Conservation (phyloP, 495 filamentous ascomycete genomes). For the Podospora pseudopauciseta region DNA sequence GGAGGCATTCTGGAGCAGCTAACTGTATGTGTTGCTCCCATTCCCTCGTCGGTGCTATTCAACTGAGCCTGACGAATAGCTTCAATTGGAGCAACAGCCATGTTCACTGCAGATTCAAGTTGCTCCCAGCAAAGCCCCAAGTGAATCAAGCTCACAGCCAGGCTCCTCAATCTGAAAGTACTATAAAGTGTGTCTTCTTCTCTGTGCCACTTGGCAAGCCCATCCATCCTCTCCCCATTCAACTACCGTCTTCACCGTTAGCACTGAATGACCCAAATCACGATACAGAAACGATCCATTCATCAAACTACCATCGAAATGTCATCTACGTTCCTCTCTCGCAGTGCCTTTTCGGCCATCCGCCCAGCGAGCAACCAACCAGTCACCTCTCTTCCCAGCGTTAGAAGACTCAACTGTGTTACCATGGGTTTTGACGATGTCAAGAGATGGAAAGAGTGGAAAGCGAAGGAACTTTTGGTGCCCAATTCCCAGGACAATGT, state of each 20-base stretch:
- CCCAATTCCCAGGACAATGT: background rate
- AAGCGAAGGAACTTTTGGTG: background rate
- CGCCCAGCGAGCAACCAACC: background rate
- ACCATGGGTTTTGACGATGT: constrained; percentile 17
- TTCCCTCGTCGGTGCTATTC: background rate
- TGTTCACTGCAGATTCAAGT: background rate
- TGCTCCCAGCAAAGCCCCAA: background rate
- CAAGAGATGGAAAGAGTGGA: constrained; percentile 12
- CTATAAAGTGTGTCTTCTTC: background rate
- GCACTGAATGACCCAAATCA: background rate
- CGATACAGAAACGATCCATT: background rate
- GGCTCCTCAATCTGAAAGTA: background rate
- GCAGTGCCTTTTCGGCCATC: background rate
- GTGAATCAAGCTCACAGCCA: background rate
- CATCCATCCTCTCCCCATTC: background rate
- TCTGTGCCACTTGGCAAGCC: background rate
- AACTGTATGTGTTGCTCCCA: background rate
- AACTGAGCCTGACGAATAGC: background rate
- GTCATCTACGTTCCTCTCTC: background rate
- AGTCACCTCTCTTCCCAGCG: background rate
- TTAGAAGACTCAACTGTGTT: background rate
- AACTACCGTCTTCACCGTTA: background rate
- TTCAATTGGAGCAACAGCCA: background rate
- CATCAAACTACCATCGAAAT: background rate
- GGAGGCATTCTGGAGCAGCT: background rate